Conservation (phyloP, 805 yeast species). For the Ogataea siamensis region DNA sequence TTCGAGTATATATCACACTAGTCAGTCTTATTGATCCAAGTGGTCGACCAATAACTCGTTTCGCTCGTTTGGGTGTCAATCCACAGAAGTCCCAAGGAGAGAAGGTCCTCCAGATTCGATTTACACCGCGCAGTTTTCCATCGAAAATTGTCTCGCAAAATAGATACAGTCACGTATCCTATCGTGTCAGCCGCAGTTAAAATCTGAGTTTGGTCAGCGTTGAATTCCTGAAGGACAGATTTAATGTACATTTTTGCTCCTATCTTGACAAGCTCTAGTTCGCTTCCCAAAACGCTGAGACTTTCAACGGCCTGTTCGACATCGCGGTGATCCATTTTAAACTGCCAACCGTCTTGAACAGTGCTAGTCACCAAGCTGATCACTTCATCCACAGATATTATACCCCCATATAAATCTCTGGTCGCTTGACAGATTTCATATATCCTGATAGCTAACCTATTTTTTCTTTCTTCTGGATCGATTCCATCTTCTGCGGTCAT, state of each 20-base stretch:
- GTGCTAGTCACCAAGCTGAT: slow-evolving; percentile 31
- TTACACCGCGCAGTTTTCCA: slow-evolving; percentile 70
- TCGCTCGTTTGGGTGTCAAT: slow-evolving; percentile 58
- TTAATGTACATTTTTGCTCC: slow-evolving; percentile 59
- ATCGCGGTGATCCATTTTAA: slow-evolving; percentile 45
- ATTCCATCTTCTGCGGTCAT: slow-evolving; percentile 31
- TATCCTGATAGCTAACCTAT: slow-evolving; percentile 68
- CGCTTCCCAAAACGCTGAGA: slow-evolving; percentile 62
- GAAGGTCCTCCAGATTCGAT: slow-evolving; percentile 72
- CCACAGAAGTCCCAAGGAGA: slow-evolving; percentile 83
- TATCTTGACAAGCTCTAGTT: slow-evolving; percentile 60
- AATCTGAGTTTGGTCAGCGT: slow-evolving; percentile 66
- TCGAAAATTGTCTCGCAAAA: slow-evolving; percentile 68
- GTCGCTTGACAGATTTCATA: slow-evolving; percentile 75
- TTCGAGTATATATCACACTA: slow-evolving; percentile 91
- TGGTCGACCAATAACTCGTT: slow-evolving; percentile 66
- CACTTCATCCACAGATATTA: slow-evolving; percentile 61
- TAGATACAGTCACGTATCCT: slow-evolving; percentile 66
- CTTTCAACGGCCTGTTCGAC: slow-evolving; percentile 53
- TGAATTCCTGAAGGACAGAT: slow-evolving; percentile 61
- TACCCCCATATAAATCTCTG: slow-evolving; percentile 76
- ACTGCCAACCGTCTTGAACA: slow-evolving; percentile 28
- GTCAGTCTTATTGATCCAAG: slow-evolving; percentile 50
- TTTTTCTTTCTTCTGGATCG: slow-evolving; percentile 51
- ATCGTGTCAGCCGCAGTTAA: slow-evolving; percentile 73